These are phyloP conservation scores for Luzula sylvatica DNA, from an alignment of 176 grass and related monocot species.

Conservation along the genomic window DNA sequence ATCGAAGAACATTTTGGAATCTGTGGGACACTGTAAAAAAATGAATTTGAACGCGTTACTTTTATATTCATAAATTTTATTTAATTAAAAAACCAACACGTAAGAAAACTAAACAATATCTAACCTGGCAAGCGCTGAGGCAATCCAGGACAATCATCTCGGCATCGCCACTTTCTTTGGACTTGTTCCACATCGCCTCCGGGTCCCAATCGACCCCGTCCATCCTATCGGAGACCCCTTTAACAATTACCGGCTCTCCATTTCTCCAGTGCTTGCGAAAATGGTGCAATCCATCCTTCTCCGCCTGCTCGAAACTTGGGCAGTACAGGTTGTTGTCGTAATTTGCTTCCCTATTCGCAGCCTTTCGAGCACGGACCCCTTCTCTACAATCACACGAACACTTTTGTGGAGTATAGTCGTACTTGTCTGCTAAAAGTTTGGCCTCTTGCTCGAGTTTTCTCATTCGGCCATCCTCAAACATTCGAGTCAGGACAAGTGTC, in stretches of 20 bases:
- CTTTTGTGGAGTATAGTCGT: constrained; percentile 11
- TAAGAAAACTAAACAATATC: constrained; percentile 5
- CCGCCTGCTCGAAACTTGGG: constrained; percentile 25
- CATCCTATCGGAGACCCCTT: constrained; percentile 37
- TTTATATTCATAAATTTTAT: neutral
- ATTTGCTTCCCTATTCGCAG: constrained; percentile 40
- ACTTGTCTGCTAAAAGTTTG: neutral
- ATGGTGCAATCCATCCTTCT: constrained; percentile 41
- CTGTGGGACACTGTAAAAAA: constrained; percentile 44
- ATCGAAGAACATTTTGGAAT: constrained; percentile 33
- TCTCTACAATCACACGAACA: constrained; percentile 27
- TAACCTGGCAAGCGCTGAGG: constrained; percentile 62
- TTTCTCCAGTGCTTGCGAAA: constrained; percentile 77
- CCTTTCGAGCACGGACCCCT: constrained; percentile 37
- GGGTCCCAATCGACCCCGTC: constrained; percentile 46
- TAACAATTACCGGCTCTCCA: constrained; percentile 72
- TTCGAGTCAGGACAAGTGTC: constrained; percentile 34
- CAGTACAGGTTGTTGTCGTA: constrained; percentile 58
- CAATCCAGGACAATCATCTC: constrained; percentile 35
- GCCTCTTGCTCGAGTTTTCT: constrained; percentile 29
- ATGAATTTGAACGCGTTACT: neutral
- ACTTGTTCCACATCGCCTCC: constrained; percentile 36
- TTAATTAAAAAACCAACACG: neutral
- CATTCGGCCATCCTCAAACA: constrained; percentile 38
- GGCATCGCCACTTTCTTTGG: constrained; percentile 23